Evolutionary conservation across 225 moss, liverwort and hornwort genomes (phyloP).

Genomic region (Bryoerythrophyllum caledonicum): DNA sequence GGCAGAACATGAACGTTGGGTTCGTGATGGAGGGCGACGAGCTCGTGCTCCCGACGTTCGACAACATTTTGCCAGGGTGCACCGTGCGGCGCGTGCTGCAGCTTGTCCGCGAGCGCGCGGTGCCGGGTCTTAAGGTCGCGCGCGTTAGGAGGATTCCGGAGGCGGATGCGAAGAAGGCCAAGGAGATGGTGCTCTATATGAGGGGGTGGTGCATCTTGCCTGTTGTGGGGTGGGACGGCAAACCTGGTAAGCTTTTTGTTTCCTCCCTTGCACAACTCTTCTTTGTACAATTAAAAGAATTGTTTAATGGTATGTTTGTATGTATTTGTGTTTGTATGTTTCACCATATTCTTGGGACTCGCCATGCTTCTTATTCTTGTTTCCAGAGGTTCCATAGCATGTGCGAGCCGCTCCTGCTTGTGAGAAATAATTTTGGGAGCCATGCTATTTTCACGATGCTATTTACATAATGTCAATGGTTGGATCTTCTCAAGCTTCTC

Average conservation of each 20-base stretch:
- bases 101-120: slow-evolving; percentile 48
- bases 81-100: slow-evolving; percentile 68
- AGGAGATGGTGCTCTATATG: slow-evolving; percentile 86
- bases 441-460: no score
- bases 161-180: slow-evolving; percentile 73
- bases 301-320: no score
- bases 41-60: slow-evolving; percentile 72
- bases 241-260: slow-evolving; percentile 49
- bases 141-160: slow-evolving; percentile 46
- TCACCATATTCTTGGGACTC: background rate
- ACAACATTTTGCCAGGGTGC: slow-evolving; percentile 81
- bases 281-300: background rate
- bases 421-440: no score
- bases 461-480: no score
- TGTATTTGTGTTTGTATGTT: no score
- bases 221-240: slow-evolving; percentile 84
- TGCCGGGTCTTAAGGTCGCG: slow-evolving; percentile 50
- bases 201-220: slow-evolving; percentile 70
- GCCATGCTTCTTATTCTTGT: background rate
- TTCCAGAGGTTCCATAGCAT: background rate
- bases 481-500: no score
- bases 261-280: background rate
- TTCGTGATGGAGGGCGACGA: slow-evolving; percentile 61
- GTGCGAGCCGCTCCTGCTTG: no score
- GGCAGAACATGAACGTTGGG: slow-evolving; percentile 83